phyloP scores from a whole-genome alignment of 495 filamentous ascomycete genomes.

The Bacidia rubella region DNA sequence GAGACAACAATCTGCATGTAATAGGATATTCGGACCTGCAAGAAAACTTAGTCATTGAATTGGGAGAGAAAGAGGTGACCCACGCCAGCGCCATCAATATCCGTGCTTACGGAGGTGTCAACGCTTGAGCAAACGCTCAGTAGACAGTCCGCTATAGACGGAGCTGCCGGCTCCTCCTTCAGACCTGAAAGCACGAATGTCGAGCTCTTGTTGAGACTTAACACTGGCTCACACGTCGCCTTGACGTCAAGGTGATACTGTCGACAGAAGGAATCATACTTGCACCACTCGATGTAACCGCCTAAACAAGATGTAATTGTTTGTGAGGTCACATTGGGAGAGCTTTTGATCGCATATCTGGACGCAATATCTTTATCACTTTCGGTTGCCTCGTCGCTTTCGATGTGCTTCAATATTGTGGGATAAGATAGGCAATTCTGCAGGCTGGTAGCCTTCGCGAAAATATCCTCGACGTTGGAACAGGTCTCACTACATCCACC shows the following conservation, averaged over 20 bases:
- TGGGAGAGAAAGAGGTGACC: background rate
- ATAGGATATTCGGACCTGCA: background rate
- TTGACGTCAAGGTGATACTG: background rate
- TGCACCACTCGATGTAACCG: background rate
- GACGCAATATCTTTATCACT: background rate
- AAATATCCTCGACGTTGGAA: background rate
- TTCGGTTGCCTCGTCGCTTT: background rate
- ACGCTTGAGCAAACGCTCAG: background rate
- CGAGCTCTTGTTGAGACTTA: background rate
- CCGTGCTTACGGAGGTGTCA: background rate
- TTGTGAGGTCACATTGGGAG: background rate
- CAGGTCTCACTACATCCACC: background rate
- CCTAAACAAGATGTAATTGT: background rate
- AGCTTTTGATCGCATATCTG: background rate
- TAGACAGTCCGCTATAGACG: background rate
- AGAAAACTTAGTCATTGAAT: background rate
- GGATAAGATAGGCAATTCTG: background rate
- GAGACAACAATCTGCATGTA: background rate
- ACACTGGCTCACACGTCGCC: background rate
- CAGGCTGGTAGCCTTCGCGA: background rate
- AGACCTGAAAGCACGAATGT: background rate
- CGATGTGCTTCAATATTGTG: background rate
- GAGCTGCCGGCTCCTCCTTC: background rate
- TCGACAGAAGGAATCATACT: background rate
- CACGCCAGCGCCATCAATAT: background rate